Base-by-base conservation (phyloP, 2,329 filamentous ascomycete genomes). In the Corniculantispora saksenae region DNA sequence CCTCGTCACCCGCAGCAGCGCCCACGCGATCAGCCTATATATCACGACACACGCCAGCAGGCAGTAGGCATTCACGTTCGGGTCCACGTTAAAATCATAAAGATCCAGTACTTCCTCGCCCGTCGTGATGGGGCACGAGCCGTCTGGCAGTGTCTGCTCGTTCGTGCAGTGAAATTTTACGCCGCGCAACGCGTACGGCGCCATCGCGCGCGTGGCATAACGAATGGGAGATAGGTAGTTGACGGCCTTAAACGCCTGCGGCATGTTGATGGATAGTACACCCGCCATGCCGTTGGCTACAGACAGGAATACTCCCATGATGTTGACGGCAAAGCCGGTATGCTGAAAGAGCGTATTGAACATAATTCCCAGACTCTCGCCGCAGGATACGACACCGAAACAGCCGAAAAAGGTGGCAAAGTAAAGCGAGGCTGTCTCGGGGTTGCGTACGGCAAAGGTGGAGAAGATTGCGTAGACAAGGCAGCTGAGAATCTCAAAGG, bases 261-360 rank as follows among this genome's bases (percentile, higher is more conserved):
- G 89, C 78, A 93, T 88, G 70, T 89, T 79, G 68, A 92, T 88
- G 64, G 86, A 90, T 75, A 93, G 84, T 40, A 93, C 81, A 0
- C 91, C 91, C 0, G 85, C 85, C 83, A 93, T 91, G 71, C 88
- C 84, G 70, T 89, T 89, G 0, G 90, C 88, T 9, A 94, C 84
- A 0, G 87, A 88, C 3, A 94, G 80, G 21, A 93, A 81, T 50
- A 92, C 83, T 1, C 85, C 88, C 68, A 89, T 92, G 64, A 92
- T 77, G 69, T 91, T 92, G 66, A 93, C 86, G 0, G 90, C 89
- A 73, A 93, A 93, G 2, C 91, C 91, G 0, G 89, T 91, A 72
- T 93, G 90, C 9, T 74, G 76, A 73, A 93, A 91, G 10, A 93
- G 78, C 0, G 90, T 93, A 77, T 92, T 92, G 80, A 93, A 93